Percentiles rank a stretch among this genome's conserved stretches.
Evolutionary conservation across 805 yeast genomes (phyloP).

Genomic region (Saturnispora gosingensis): DNA sequence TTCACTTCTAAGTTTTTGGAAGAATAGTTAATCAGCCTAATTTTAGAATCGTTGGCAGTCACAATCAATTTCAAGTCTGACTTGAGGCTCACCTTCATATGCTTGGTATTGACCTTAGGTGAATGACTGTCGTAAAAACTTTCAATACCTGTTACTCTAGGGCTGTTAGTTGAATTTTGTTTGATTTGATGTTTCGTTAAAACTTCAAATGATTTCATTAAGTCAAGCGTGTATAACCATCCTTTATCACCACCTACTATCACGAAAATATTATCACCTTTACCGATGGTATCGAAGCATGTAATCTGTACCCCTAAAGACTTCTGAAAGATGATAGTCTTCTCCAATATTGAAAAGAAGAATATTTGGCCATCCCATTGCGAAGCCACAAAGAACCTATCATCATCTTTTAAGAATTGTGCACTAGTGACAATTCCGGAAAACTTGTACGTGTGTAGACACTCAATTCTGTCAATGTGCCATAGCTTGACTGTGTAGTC

Average conservation of each 20-base stretch:
- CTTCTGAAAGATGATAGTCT: conserved; percentile 47
- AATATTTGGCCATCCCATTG: conserved; percentile 67
- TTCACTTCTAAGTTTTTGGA: conserved; percentile 51
- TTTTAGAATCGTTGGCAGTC: conserved; percentile 74
- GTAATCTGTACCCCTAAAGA: conserved; percentile 59
- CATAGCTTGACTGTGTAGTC: conserved; percentile 77
- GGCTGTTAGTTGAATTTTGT: conserved; percentile 32
- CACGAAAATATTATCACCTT: conserved; percentile 26
- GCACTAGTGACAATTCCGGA: conserved; percentile 79
- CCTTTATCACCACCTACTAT: conserved; percentile 78
- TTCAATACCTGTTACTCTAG: conserved; percentile 72
- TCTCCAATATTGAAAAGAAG: conserved; percentile 80
- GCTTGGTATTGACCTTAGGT: conserved; percentile 14
- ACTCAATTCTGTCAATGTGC: conserved; percentile 63
- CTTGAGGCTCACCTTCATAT: not conserved
- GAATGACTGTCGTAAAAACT: conserved; percentile 26
- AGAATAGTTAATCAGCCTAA: conserved; percentile 53
- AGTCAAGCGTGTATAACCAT: conserved; percentile 48
- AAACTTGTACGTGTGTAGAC: conserved; percentile 58
- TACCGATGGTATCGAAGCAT: conserved; percentile 60
- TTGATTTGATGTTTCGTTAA: conserved; percentile 37
- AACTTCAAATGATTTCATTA: conserved; percentile 40
- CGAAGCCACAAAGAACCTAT: conserved; percentile 76
- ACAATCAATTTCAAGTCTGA: conserved; percentile 35
- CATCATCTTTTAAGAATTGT: conserved; percentile 76